Base-by-base conservation (phyloP, 2,329 filamentous ascomycete species). In the Herpotrichia juniperi region DNA sequence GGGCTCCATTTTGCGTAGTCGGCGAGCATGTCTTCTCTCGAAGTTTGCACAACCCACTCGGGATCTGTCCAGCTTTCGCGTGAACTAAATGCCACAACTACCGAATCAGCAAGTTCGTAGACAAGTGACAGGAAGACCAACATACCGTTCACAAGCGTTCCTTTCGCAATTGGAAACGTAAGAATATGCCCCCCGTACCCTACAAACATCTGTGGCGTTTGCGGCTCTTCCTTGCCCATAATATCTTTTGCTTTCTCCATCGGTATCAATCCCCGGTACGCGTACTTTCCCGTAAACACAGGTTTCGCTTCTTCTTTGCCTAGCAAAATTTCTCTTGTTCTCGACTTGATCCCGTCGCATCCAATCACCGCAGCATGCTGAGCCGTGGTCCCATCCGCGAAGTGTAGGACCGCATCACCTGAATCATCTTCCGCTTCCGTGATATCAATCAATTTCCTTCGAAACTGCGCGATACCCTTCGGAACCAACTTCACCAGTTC, bases 301-400 rank as follows among this genome's bases (percentile, higher is more conserved):
- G 84, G 75, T 22, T 76, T 64, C 0, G 78, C 71, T 2, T 77
- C 74, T 0, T 55, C 44, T 2, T 75, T 64, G 0, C 81, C 82
- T 2, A 87, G 72, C 4, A 88, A 67, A 12, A 83, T 65, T 25
- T 79, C 65, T 7, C 86, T 76, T 2, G 82, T 76, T 3, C 76
- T 73, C 0, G 82, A 85, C 63, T 84, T 84, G 62, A 89, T 85
- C 0, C 86, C 86, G 67, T 89, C 86, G 63, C 83, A 86, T 4
- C 83, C 85, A 50, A 88, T 75, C 0, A 85, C 80, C 1, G 77
- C 74, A 53, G 74, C 74, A 25, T 79, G 78, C 22, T 72, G 61
- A 1, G 72, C 78, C 0, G 61, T 69, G 0, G 68, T 75, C 0
- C 79, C 79, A 63, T 83, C 81, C 1, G 67, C 58, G 50, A 83